These are phyloP conservation scores for Podospora pseudopauciseta DNA, from an alignment of 495 filamentous ascomycete species.

Conservation along the genomic window DNA sequence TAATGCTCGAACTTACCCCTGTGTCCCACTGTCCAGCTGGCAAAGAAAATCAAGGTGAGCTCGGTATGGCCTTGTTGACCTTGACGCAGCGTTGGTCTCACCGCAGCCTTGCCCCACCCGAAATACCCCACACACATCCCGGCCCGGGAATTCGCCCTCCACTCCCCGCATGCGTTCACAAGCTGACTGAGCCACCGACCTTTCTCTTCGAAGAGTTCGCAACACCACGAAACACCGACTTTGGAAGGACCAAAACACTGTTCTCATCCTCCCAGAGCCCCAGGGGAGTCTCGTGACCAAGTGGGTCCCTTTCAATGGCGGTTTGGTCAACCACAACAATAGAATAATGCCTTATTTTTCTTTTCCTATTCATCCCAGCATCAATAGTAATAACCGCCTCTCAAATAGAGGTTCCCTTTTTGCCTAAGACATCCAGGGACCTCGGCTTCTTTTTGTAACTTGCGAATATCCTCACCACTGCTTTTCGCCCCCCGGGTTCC, in stretches of 20 bases:
- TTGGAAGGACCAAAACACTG: not conserved
- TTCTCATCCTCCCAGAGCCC: not conserved
- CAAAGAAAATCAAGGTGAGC: conserved; percentile 31
- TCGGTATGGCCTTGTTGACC: conserved; percentile 14
- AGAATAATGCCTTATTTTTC: conserved; percentile 12
- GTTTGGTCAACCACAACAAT: not conserved
- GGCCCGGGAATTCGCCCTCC: not conserved
- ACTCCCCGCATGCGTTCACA: not conserved
- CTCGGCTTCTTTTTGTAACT: conserved; percentile 15
- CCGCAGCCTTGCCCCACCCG: not conserved
- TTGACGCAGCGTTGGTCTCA: conserved; percentile 5
- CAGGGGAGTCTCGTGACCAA: not conserved
- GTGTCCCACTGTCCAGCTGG: conserved; percentile 30
- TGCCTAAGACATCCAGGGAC: conserved; percentile 3
- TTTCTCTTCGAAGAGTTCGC: not conserved
- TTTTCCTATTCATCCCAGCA: conserved; percentile 8
- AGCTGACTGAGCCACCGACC: not conserved
- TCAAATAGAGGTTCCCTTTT: not conserved
- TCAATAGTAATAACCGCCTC: not conserved
- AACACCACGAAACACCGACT: not conserved
- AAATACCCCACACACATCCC: not conserved
- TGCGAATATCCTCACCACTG: not conserved
- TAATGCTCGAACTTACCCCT: conserved; percentile 13
- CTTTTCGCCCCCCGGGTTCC: not conserved
- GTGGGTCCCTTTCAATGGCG: not conserved